Conservation (phyloP, 257 asterid species). For the Agastache rugosa region DNA sequence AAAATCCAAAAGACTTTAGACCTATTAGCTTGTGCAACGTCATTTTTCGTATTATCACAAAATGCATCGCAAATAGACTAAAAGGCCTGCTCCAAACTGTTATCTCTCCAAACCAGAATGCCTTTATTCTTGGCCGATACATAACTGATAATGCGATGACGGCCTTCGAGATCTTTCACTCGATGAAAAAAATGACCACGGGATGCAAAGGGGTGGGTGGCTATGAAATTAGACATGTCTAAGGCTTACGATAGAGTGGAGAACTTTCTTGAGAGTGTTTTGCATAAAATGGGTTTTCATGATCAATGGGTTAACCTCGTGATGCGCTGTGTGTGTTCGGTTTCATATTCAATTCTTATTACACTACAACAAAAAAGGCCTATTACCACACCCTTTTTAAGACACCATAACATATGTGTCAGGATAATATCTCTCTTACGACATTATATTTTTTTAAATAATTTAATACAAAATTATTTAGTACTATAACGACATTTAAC, state of each 20-base stretch:
- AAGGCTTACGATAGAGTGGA: neutral
- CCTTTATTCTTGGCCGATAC: neutral
- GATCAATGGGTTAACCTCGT: neutral
- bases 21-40: neutral
- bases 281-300: neutral
- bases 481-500: too few species aligned
- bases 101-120: neutral
- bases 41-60: neutral
- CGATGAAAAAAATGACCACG: neutral
- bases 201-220: neutral
- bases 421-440: too few species aligned
- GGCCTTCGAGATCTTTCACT: neutral
- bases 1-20: neutral
- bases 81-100: neutral
- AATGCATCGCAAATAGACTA: neutral
- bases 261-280: neutral
- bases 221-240: neutral
- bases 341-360: neutral
- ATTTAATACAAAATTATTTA: too few species aligned
- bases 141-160: neutral
- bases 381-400: too few species aligned
- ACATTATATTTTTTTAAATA: too few species aligned
- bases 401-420: too few species aligned
- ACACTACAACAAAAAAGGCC: too few species aligned
- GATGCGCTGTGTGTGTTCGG: neutral